Conservation (phyloP, 176 grass and related monocot genomes). For the Musa troglodytarum region DNA sequence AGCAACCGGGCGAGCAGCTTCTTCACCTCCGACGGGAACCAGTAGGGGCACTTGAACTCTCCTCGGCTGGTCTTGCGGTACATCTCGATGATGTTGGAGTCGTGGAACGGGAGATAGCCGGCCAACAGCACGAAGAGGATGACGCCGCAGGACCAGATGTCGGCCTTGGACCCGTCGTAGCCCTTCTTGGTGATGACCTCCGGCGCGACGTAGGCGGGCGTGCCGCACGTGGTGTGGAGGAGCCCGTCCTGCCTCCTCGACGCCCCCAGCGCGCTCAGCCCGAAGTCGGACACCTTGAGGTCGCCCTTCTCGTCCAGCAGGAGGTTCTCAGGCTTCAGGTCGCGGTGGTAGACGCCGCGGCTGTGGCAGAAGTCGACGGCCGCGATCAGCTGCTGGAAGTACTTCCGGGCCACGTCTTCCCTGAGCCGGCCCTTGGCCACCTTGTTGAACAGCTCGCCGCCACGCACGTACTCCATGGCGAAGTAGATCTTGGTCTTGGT, state of each 20-base stretch:
- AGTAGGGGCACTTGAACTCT: slow-evolving; percentile 61
- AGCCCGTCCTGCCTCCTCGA: slow-evolving; percentile 64
- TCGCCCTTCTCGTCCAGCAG: slow-evolving; percentile 73
- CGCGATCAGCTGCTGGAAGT: slow-evolving; percentile 67
- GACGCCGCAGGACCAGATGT: slow-evolving; percentile 88
- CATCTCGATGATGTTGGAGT: slow-evolving; percentile 84
- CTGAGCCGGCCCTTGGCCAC: slow-evolving; percentile 59
- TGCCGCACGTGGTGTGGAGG: slow-evolving; percentile 82
- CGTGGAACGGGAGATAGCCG: slow-evolving; percentile 76
- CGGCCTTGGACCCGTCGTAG: slow-evolving; percentile 73
- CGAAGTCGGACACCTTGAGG: slow-evolving; percentile 84
- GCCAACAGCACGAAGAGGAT: slow-evolving; percentile 82
- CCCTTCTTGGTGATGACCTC: slow-evolving; percentile 93
- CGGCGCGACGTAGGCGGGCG: slow-evolving; percentile 79
- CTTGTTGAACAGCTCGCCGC: slow-evolving; percentile 68
- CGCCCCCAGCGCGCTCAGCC: slow-evolving; percentile 56
- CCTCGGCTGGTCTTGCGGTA: slow-evolving; percentile 70
- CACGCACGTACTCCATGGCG: slow-evolving; percentile 81
- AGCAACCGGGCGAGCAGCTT: slow-evolving; percentile 59
- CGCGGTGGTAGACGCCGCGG: slow-evolving; percentile 74
- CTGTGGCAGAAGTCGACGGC: slow-evolving; percentile 97
- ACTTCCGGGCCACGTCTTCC: slow-evolving; percentile 53
- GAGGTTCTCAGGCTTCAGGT: slow-evolving; percentile 85
- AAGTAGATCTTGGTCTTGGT: slow-evolving; percentile 88
- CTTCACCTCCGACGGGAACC: slow-evolving; percentile 46